Evolutionary conservation across 108 stramenopile genomes (phyloP), one percentile per base, ranked within the genome.

Genomic region (Cyclostephanos tholiformis): DNA sequence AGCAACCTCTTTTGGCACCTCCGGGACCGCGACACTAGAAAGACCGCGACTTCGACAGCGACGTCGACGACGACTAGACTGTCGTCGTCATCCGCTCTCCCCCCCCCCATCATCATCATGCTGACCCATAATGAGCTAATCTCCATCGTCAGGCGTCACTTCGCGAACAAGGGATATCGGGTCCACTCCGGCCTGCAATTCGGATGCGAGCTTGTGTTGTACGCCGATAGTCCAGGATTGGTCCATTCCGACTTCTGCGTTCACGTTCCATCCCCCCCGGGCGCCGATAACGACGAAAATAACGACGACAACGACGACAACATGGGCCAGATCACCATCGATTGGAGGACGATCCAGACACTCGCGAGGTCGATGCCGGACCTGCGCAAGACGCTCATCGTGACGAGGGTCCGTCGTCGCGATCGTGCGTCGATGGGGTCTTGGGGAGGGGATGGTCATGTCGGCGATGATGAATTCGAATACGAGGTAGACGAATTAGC

Each of bases 221-320:
- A 95, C 63, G 91, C 94, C 1, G 92, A 95, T 72, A 81, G 84
- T 76, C 94, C 94, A 2, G 67, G 77, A 6, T 49, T 53, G 13
- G 94, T 95, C 19, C 94, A 95, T 71, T 93, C 92, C 16, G 94
- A 95, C 59, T 95, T 95, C 78, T 95, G 94, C 68, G 91, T 95
- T 17, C 83, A 89, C 65, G 83, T 95, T 17, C n/a, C 67, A 11
- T 26, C 32, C 17, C 22, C 14, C 4, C 36, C 59, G 8, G 20
- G 25, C 16, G 6, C 6, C 19, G 20, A 7, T 9, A 11, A 62
- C 41, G 41, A 12, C 41, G 41, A 36, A 4, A 6, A 36, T 6
- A 6, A 12, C 41, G 41, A 12, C 41, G 20, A 43, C 39, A 20
- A 25, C 23, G n/a, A 6, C 22, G 51, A 23, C 61, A 4, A 4